These are phyloP conservation scores for Cutaneotrichosporon curvatum DNA, from an alignment of 1,284 basidiomycete species.

Conservation along the genomic window DNA sequence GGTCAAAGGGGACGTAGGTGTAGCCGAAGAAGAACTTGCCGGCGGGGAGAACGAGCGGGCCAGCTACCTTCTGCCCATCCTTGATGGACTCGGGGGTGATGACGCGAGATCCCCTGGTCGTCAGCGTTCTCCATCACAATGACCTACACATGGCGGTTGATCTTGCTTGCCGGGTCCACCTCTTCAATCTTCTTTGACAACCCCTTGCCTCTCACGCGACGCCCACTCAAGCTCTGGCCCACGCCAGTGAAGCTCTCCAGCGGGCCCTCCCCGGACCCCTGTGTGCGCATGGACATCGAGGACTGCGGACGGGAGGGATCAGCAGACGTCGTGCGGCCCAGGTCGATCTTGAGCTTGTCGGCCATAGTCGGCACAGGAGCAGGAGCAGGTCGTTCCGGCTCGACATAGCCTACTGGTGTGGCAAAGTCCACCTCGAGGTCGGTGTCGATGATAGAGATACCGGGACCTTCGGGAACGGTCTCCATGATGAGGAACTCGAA, in stretches of 20 bases:
- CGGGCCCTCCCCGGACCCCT: conserved; percentile 43
- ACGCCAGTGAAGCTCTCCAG: conserved; percentile 92
- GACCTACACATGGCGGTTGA: conserved; percentile 63
- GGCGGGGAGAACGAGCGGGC: conserved; percentile 79
- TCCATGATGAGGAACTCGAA: conserved; percentile 98
- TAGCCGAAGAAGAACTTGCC: conserved; percentile 94
- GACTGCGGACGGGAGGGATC: conserved; percentile 74
- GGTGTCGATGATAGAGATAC: conserved; percentile 87
- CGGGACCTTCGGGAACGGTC: conserved; percentile 73
- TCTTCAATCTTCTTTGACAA: conserved; percentile 73
- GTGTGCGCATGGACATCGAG: conserved; percentile 27
- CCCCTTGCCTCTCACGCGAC: conserved; percentile 87
- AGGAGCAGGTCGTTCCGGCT: conserved; percentile 77
- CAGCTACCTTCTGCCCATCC: conserved; percentile 76
- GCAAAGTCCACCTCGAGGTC: conserved; percentile 68
- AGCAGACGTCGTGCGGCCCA: conserved; percentile 61
- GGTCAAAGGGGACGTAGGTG: conserved; percentile 63
- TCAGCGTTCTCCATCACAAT: conserved; percentile 1
- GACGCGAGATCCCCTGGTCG: conserved; percentile 66
- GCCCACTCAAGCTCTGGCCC: conserved; percentile 77
- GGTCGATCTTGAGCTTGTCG: conserved; percentile 90
- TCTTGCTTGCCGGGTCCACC: conserved; percentile 74
- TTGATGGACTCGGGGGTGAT: conserved; percentile 71
- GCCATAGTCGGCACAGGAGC: conserved; percentile 88
- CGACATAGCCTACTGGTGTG: conserved; percentile 62